Base-by-base conservation (phyloP, 495 filamentous ascomycete species). In the Talaromyces ruber region DNA sequence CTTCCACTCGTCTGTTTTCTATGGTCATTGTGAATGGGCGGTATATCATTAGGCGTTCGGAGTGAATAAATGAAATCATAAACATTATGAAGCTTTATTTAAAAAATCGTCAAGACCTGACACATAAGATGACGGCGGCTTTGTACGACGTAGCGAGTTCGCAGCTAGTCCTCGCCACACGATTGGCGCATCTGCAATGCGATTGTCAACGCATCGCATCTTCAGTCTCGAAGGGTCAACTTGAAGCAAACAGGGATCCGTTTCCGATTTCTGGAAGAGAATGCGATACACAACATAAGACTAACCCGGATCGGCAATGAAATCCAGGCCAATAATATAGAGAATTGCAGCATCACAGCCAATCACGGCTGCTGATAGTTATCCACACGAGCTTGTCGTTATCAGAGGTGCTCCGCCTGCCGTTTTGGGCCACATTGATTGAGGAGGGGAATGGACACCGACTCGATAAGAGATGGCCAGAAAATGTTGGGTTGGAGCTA, bases 311-410 rank as follows among this genome's bases (percentile, higher is more conserved):
- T 18, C 11, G 43, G 59, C 6, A 60, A 51, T 30, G 3, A 47
- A 51, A 60, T 51, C 59, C 59, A 16, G 59, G 6, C 59, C 59
- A 60, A 51, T 60, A 22, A 51, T 24, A 60, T 11, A 3, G 54
- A 6, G 21, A 25, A 6, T 21, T 45, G 26, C 28, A 24, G 22
- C 14, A 24, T 6, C 7, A 28, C 28, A 32, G 54, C 54, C 26
- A 32, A 57, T 34, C 26, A 34, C 16, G 11, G 16, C 29, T 57
- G 26, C 4, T 8, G 14, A 30, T 9, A 11, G 21, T 14, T 21
- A 24, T 25, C 39, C 59, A 50, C 59, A 60, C 59, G 24, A 60
- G 59, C 59, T 60, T 60, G 52, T 60, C 59, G 59, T 60, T 60
- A 60, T 60, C 59, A 45, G 22, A 28, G 59, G 4, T 51, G 21